Percentiles rank a stretch among this genome's conserved stretches.
Evolutionary conservation across 805 yeast species (phyloP).

Genomic region (Metschnikowia koreensis): DNA sequence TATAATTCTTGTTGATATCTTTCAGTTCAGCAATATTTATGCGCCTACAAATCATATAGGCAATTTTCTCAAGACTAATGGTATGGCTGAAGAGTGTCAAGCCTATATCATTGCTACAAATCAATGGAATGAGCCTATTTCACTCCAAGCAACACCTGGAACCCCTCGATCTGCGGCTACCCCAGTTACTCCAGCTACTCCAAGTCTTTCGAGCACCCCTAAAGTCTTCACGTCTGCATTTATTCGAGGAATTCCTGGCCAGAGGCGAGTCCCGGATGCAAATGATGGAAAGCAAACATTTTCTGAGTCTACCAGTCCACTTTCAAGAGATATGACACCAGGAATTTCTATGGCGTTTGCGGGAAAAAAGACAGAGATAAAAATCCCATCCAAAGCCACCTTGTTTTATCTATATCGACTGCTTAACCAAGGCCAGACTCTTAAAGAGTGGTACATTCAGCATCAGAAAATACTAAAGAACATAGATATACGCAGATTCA

Average conservation of each 20-base stretch:
- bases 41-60: constrained; percentile 83
- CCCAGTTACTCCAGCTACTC: background rate
- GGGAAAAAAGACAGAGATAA: constrained; percentile 6
- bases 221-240: background rate
- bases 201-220: constrained; percentile 6
- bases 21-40: constrained; percentile 84
- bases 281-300: background rate
- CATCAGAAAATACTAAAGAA: constrained; percentile 55
- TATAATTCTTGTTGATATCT: constrained; percentile 76
- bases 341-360: background rate
- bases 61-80: constrained; percentile 56
- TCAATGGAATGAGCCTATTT: constrained; percentile 12
- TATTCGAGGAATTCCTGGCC: constrained; percentile 1
- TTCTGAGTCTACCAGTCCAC: constrained; percentile 14
- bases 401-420: constrained; percentile 74
- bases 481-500: constrained; percentile 80
- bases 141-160: constrained; percentile 4
- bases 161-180: background rate
- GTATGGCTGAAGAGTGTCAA: constrained; percentile 80
- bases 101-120: constrained; percentile 60
- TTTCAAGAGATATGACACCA: constrained; percentile 5
- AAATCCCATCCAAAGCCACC: constrained; percentile 60
- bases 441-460: constrained; percentile 79
- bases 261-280: background rate
- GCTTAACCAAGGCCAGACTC: constrained; percentile 70